Evolutionary conservation across 1,139 yeast species (phyloP), one percentile per base, ranked within the genome.

Genomic region (Magnusiomyces suaveolens): DNA sequence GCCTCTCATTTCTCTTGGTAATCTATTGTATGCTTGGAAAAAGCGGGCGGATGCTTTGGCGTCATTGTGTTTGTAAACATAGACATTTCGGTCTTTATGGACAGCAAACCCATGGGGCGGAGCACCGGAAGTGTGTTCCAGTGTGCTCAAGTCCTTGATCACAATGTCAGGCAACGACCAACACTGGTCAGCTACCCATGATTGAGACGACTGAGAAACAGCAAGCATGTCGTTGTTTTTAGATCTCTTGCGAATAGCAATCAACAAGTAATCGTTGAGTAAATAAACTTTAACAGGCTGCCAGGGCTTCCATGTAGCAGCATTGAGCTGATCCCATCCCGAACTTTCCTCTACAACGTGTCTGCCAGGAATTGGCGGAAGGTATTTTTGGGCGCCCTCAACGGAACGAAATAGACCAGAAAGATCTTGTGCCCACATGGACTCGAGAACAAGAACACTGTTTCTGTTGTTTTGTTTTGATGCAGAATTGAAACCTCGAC

Each of bases 291-390:
- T 95, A 1, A 84, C 83, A 1, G 89, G 83, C 63, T 86, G 83
- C 48, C 84, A 75, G 1, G 89, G 83, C 65, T 87, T 86, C 82
- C 90, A 83, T 21, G 96, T 89, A 0, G 95, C 92, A 1, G 86
- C 81, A 64, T 89, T 89, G 56, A 90, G 74, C 68, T 90, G 96
- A 58, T 78, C 80, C 97, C 97, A 90, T 52, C 92, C 79, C 1
- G 85, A 84, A 68, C 89, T 83, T 63, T 88, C 94, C 10, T 83
- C 79, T 32, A 88, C 72, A 1, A 90, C 80, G 66, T 89, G 96
- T 54, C 97, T 77, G 1, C 94, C 95, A 0, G 94, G 87, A 4
- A 79, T 70, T 1, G 88, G 81, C 26, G 89, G 87, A 51, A 90
- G 74, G 60, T 79, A 81, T 65, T 87, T 87, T 60, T 88, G 90